A percentile compares a stretch with the other conserved stretches of the same genome.
These are phyloP conservation scores for Solanum sparsipilum DNA, from an alignment of 257 asterid species.

Conservation along the genomic window DNA sequence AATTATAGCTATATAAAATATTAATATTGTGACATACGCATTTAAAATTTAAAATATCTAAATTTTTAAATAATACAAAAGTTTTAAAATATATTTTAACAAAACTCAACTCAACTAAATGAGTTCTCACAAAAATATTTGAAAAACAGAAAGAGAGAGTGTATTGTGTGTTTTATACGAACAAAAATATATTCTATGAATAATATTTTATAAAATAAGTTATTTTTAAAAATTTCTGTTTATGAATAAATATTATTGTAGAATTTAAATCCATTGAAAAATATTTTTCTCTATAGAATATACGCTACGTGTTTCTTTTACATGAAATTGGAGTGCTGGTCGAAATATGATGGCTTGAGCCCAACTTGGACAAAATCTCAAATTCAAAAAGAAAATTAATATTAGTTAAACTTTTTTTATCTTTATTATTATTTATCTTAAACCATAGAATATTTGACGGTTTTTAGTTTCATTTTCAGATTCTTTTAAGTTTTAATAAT, in stretches of 20 bases:
- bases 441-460: neutral
- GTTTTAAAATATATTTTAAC: no score
- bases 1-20: no score
- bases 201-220: no score
- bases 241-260: no score
- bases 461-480: neutral
- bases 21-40: neutral
- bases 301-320: no score
- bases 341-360: neutral
- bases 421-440: neutral
- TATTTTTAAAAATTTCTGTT: no score
- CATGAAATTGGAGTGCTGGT: neutral
- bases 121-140: neutral
- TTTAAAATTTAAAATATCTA: no score
- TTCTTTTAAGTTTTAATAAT: neutral
- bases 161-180: neutral
- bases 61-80: no score
- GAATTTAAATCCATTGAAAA: no score
- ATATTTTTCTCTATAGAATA: no score
- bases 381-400: neutral
- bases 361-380: neutral
- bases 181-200: no score
- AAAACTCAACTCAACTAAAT: neutral
- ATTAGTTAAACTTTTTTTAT: neutral
- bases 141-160: neutral